Conservation (phyloP, 2,329 filamentous ascomycete genomes). For the Sporothrix globosa region DNA sequence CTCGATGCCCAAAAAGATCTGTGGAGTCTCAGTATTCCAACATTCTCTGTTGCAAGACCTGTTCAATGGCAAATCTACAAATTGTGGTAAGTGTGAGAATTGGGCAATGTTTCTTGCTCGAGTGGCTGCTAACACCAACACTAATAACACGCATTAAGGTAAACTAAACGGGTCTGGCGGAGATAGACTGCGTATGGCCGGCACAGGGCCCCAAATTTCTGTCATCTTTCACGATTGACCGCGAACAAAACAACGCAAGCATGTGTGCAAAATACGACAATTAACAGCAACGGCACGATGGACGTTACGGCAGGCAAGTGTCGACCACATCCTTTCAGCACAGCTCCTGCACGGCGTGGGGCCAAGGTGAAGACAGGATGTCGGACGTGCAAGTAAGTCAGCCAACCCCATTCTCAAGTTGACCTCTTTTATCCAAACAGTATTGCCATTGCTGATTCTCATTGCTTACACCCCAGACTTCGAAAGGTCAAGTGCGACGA, state of each 20-base stretch:
- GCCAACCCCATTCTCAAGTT: not conserved
- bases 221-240: slow-evolving; percentile 17
- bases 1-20: no score
- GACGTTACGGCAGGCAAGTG: not conserved
- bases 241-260: not conserved
- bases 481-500: slow-evolving; percentile 26
- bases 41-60: no score
- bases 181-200: slow-evolving; percentile 19
- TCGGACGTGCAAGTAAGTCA: slow-evolving; percentile 24
- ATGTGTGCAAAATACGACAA: not conserved
- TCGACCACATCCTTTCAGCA: not conserved
- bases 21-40: no score
- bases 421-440: not conserved
- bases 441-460: not conserved
- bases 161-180: not conserved
- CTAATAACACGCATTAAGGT: no score
- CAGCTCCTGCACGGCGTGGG: not conserved
- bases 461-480: not conserved
- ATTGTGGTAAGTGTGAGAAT: no score
- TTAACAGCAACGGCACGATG: not conserved
- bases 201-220: not conserved
- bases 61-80: no score
- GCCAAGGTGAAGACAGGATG: slow-evolving; percentile 25
- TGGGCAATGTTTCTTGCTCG: no score
- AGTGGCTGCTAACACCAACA: no score